phyloP scores from a whole-genome alignment of 345 rosid genomes.

The Mangifera indica region DNA sequence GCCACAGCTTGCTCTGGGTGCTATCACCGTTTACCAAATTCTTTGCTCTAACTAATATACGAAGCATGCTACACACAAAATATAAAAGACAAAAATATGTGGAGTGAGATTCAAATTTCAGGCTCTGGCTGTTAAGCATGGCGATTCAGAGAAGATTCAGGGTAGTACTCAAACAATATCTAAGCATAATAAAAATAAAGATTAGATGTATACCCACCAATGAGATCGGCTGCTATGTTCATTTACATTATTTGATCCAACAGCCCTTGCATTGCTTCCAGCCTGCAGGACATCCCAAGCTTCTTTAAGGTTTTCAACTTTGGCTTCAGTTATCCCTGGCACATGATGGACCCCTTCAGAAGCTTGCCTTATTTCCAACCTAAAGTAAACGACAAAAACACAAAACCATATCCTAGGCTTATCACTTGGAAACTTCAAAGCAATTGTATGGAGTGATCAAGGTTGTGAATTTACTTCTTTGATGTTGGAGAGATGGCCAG shows the following conservation, averaged over 20 bases:
- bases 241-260: slow-evolving; percentile 53
- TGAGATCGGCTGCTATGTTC: slow-evolving; percentile 58
- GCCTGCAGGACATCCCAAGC: slow-evolving; percentile 47
- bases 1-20: slow-evolving; percentile 51
- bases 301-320: slow-evolving; percentile 37
- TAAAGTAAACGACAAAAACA: slow-evolving; percentile 16
- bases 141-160: not conserved
- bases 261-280: slow-evolving; percentile 51
- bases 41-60: slow-evolving; percentile 44
- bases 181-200: slow-evolving; percentile 6
- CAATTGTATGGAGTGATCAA: slow-evolving; percentile 6
- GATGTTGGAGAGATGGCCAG: slow-evolving; percentile 42
- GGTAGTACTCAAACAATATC: not conserved
- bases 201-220: slow-evolving; percentile 26
- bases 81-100: not conserved
- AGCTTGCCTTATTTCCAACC: slow-evolving; percentile 49
- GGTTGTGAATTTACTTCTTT: slow-evolving; percentile 35
- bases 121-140: not conserved
- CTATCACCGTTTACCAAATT: slow-evolving; percentile 44
- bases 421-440: not conserved
- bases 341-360: slow-evolving; percentile 47
- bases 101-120: not conserved
- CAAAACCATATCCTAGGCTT: not conserved
- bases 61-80: slow-evolving; percentile 38
- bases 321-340: slow-evolving; percentile 46